phyloP scores from a whole-genome alignment of 352 stramenopile species.

The Pythium aquatile region DNA sequence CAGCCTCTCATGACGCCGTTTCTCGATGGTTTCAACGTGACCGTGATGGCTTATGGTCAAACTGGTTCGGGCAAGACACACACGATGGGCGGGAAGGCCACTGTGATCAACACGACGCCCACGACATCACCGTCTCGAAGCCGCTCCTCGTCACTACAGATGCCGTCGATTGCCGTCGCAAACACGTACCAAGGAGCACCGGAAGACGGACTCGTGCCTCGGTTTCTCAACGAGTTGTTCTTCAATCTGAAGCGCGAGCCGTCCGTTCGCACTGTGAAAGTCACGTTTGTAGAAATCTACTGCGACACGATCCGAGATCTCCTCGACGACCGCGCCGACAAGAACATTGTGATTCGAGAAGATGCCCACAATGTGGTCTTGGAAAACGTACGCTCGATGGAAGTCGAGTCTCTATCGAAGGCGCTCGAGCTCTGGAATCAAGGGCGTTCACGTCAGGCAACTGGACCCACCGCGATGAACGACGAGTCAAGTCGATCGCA shows the following conservation, averaged over 20 bases:
- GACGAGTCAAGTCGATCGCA: slow-evolving; percentile 62
- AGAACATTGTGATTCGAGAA: slow-evolving; percentile 36
- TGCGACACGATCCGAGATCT: slow-evolving; percentile 92
- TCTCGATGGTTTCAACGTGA: slow-evolving; percentile 61
- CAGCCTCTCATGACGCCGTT: slow-evolving; percentile 48
- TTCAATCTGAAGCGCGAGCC: slow-evolving; percentile 35
- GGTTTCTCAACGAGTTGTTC: slow-evolving; percentile 54
- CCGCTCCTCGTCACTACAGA: slow-evolving; percentile 19
- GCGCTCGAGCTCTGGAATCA: slow-evolving; percentile 47
- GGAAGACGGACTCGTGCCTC: slow-evolving; percentile 48
- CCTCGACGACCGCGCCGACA: slow-evolving; percentile 43
- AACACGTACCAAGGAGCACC: slow-evolving; percentile 17
- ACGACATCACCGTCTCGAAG: slow-evolving; percentile 25
- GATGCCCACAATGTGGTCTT: slow-evolving; percentile 41
- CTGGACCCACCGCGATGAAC: slow-evolving; percentile 50
- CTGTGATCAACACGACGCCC: slow-evolving; percentile 26
- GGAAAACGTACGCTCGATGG: slow-evolving; percentile 41
- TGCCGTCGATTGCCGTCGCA: slow-evolving; percentile 10
- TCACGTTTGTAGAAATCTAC: slow-evolving; percentile 92
- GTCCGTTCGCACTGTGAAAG: slow-evolving; percentile 36
- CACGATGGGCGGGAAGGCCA: slow-evolving; percentile 47
- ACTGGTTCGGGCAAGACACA: slow-evolving; percentile 60
- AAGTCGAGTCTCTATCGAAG: slow-evolving; percentile 36
- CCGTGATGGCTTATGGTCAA: slow-evolving; percentile 58
- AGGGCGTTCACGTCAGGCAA: slow-evolving; percentile 40